Evolutionary conservation across 768 basidiomycete species (phyloP), one percentile per base, ranked within the genome.

Genomic region (Hysterangium stoloniferum): DNA sequence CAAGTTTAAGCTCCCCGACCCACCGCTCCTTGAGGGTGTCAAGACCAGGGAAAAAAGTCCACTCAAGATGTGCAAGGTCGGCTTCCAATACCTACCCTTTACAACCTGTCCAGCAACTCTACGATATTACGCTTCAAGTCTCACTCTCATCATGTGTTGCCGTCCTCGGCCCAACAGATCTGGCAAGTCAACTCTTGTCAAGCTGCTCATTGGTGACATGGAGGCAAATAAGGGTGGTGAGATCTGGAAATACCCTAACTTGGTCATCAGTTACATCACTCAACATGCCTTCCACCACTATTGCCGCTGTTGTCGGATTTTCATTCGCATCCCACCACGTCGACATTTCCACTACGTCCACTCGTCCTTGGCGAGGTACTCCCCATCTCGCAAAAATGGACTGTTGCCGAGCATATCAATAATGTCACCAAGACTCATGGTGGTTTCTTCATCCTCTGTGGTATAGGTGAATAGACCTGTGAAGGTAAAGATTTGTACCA

Each of bases 241-340:
- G 71, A 84, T 86, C 71, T 97, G 94, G 94, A 97, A 94, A 75
- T 94, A 97, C 74, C 94, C 94, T 56, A 97, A 97, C 79, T 78
- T 97, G 80, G 94, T 97, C 72, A 95, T 97, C 56, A 94, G 94
- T 64, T 97, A 97, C 73, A 94, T 97, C 58, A 94, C 94, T 35
- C 94, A 97, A 71, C 94, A 97, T 70, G 94, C 94, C 55, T 97
- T 97, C 93, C 94, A 97, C 77, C 94, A 97, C 69, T n/a, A n/a
- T n/a, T n/a, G n/a, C n/a, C n/a, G n/a, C n/a, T n/a, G n/a, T n/a
- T n/a, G n/a, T n/a, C n/a, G n/a, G n/a, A n/a, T n/a, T n/a, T n/a
- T n/a, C n/a, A n/a, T n/a, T n/a, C n/a, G n/a, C n/a, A n/a, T n/a
- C n/a, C 17, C 61, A 61, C 35, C 60, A 17, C 50, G 58, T 5